These are phyloP conservation scores for Diutina siamensis DNA, from an alignment of 1,139 yeast species.

Conservation along the genomic window DNA sequence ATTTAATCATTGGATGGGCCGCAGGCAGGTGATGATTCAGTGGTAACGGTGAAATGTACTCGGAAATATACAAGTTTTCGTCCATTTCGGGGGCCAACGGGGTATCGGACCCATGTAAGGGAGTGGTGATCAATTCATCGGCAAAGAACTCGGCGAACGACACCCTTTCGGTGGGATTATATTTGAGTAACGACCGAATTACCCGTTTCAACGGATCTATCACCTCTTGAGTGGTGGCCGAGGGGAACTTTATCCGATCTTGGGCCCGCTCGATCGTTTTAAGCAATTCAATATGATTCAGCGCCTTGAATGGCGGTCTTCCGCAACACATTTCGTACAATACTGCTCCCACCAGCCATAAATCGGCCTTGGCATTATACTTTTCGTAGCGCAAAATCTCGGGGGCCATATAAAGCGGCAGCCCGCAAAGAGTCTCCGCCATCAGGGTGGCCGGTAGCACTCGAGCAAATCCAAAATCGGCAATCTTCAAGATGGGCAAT, in stretches of 20 bases:
- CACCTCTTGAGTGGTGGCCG: conserved; percentile 32
- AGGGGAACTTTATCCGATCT: conserved; percentile 68
- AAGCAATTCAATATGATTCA: conserved; percentile 80
- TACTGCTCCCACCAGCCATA: conserved; percentile 98
- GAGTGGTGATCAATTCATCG: conserved; percentile 41
- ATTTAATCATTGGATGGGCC: neutral
- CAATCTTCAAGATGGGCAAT: conserved; percentile 80
- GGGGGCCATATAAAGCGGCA: conserved; percentile 97
- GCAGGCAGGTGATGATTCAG: conserved; percentile 10
- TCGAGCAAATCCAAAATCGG: conserved; percentile 96
- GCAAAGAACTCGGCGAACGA: conserved; percentile 80
- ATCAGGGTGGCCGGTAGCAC: conserved; percentile 83
- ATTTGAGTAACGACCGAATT: conserved; percentile 64
- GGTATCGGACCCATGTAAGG: conserved; percentile 30
- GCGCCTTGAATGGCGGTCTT: conserved; percentile 88
- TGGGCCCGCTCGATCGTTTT: conserved; percentile 74
- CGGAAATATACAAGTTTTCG: conserved; percentile 74
- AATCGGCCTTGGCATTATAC: conserved; percentile 92
- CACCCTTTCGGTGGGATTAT: conserved; percentile 79
- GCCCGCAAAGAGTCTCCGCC: conserved; percentile 96
- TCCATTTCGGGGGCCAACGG: conserved; percentile 61
- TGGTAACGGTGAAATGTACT: conserved; percentile 42
- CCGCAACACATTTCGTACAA: conserved; percentile 92
- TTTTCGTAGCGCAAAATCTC: conserved; percentile 89
- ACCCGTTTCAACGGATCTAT: conserved; percentile 56